Percentiles rank a stretch among this genome's conserved stretches.
Conservation (phyloP, 169 alveolate genomes). For the Toxoplasma gondii region DNA sequence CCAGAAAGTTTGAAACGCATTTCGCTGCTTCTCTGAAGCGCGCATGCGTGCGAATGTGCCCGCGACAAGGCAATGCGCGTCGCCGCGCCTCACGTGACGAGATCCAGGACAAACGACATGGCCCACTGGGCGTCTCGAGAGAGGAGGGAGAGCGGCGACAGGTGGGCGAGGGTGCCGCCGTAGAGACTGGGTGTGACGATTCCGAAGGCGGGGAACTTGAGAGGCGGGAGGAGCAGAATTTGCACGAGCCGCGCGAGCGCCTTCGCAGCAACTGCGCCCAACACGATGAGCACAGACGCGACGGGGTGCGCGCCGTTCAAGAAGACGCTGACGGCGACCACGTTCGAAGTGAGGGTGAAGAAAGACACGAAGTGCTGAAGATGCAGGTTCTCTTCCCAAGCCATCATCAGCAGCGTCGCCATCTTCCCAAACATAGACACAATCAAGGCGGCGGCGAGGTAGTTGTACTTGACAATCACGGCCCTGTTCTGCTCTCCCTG, state of each 20-base stretch:
- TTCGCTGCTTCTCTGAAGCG: too few relatives aligned
- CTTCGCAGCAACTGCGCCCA: slow-evolving; percentile 39
- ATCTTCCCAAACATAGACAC: slow-evolving; percentile 45
- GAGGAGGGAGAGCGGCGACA: neutral
- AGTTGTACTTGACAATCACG: slow-evolving; percentile 30
- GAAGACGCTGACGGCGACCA: slow-evolving; percentile 44
- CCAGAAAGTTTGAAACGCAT: too few relatives aligned
- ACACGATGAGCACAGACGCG: slow-evolving; percentile 21
- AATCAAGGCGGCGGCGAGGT: slow-evolving; percentile 44
- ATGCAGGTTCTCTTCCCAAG: slow-evolving; percentile 41
- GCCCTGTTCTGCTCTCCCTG: neutral
- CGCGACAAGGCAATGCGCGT: too few relatives aligned
- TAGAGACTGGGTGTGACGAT: neutral
- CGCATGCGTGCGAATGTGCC: too few relatives aligned
- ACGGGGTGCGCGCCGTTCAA: slow-evolving; percentile 33
- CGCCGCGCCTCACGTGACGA: neutral
- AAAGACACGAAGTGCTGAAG: slow-evolving; percentile 42
- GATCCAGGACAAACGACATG: neutral
- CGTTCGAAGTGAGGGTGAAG: slow-evolving; percentile 47
- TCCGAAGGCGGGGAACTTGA: slow-evolving; percentile 22
- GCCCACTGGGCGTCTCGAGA: neutral
- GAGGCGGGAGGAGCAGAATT: slow-evolving; percentile 3
- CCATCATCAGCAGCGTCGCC: slow-evolving; percentile 43
- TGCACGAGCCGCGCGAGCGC: slow-evolving; percentile 40
- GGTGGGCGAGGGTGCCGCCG: neutral